Conservation (phyloP, 2,329 filamentous ascomycete genomes). For the Cercospora zeae-maydis region DNA sequence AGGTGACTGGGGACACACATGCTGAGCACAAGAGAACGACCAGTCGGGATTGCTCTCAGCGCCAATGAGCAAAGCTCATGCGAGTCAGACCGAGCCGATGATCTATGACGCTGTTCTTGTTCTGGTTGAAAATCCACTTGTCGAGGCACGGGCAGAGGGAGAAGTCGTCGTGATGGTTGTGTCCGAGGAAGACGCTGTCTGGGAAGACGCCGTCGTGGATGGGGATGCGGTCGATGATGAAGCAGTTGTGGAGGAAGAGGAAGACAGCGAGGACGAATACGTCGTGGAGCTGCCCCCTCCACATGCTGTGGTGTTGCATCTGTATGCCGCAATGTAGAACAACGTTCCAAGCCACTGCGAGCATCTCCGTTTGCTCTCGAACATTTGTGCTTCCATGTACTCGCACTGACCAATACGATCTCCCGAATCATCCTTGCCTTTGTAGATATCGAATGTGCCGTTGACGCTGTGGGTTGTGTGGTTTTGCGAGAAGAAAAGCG, state of each 20-base stretch:
- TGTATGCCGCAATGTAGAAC: constrained; percentile 12
- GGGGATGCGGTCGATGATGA: background rate
- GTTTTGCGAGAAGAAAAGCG: constrained; percentile 13
- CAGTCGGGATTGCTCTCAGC: too few species aligned
- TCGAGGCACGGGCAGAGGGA: background rate
- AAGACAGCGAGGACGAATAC: background rate
- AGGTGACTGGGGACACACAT: too few species aligned
- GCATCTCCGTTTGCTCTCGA: constrained; percentile 12
- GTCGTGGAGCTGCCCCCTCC: background rate
- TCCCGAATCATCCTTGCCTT: constrained; percentile 11
- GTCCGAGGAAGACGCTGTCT: background rate
- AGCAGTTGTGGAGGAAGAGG: background rate
- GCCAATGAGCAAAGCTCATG: background rate
- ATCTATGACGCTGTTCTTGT: background rate
- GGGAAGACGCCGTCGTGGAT: background rate
- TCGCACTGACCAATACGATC: constrained; percentile 14
- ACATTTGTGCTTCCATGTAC: constrained; percentile 7
- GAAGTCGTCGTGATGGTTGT: too few species aligned
- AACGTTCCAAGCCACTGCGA: constrained; percentile 12
- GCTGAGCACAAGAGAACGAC: too few species aligned
- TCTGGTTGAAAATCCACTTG: background rate
- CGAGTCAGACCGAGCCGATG: background rate
- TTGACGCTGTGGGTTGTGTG: constrained; percentile 10
- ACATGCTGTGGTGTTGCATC: constrained; percentile 17
- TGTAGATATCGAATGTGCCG: constrained; percentile 18